These are phyloP conservation scores for Balansia obtecta DNA, from an alignment of 2,329 filamentous ascomycete genomes.

Conservation along the genomic window DNA sequence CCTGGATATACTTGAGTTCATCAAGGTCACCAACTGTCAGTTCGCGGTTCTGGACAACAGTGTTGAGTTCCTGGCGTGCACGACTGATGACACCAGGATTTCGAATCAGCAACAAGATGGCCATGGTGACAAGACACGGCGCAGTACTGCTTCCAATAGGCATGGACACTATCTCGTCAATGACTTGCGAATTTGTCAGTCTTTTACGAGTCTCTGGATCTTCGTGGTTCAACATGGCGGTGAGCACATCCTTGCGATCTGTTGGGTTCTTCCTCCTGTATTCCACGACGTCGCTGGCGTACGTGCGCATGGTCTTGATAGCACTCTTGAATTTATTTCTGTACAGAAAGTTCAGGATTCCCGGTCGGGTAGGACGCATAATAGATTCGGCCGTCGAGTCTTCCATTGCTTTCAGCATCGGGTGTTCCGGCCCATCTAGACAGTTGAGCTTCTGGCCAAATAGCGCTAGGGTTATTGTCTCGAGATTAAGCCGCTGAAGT, in stretches of 20 bases:
- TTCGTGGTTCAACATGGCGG: conserved; percentile 43
- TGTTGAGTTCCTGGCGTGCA: conserved; percentile 41
- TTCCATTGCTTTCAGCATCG: conserved; percentile 41
- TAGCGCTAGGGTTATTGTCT: conserved; percentile 35
- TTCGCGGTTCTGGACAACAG: conserved; percentile 32
- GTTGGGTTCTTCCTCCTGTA: conserved; percentile 39
- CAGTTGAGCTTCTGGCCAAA: conserved; percentile 37
- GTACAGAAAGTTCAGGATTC: conserved; percentile 38
- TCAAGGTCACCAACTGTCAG: conserved; percentile 35
- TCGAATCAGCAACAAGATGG: conserved; percentile 38
- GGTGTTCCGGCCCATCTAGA: conserved; percentile 32
- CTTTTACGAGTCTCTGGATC: conserved; percentile 49
- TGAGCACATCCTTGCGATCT: conserved; percentile 47
- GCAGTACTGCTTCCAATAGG: conserved; percentile 44
- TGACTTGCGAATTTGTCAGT: conserved; percentile 46
- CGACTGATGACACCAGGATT: conserved; percentile 34
- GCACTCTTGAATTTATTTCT: conserved; percentile 39
- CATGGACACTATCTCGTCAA: conserved; percentile 59
- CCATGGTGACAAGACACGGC: conserved; percentile 30
- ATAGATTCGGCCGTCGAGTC: conserved; percentile 42
- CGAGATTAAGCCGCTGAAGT: conserved; percentile 41
- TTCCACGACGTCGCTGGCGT: conserved; percentile 43
- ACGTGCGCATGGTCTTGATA: conserved; percentile 41
- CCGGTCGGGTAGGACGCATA: conserved; percentile 38
- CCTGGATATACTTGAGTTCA: conserved; percentile 41